Percentiles rank a stretch among this genome's conserved stretches.
Conservation (phyloP, 2,329 filamentous ascomycete genomes). For the Cercospora zeina region DNA sequence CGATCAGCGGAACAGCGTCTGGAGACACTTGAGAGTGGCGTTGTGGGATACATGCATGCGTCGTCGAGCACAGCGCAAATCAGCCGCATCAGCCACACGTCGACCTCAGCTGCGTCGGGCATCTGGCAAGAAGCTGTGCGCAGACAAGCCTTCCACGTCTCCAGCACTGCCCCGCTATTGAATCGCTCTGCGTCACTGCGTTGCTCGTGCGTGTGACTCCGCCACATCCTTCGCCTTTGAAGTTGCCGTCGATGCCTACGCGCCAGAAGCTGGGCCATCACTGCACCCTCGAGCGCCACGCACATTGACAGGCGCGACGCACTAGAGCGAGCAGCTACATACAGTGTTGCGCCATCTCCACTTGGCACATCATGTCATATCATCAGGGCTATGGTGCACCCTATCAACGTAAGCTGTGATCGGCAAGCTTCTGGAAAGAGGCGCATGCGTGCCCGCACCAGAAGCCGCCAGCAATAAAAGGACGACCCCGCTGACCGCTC, state of each 20-base stretch:
- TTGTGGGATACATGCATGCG: background rate
- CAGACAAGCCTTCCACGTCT: conserved; percentile 6
- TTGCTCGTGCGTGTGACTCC: conserved; percentile 4
- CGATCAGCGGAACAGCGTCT: background rate
- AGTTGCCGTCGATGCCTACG: background rate
- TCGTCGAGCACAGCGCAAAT: background rate
- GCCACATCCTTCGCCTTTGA: conserved; percentile 11
- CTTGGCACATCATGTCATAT: conserved; percentile 15
- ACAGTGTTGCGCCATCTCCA: background rate
- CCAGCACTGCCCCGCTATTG: conserved; percentile 14
- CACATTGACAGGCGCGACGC: background rate
- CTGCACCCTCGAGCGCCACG: background rate
- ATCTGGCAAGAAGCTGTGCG: conserved; percentile 1
- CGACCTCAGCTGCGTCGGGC: background rate
- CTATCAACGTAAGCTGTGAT: conserved; percentile 26
- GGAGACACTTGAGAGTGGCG: background rate
- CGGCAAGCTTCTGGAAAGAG: background rate
- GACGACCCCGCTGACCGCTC: conserved; percentile 16
- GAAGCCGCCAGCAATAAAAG: conserved; percentile 15
- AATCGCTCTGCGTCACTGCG: conserved; percentile 3
- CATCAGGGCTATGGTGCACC: conserved; percentile 21
- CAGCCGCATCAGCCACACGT: conserved; percentile 8
- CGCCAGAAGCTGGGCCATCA: background rate
- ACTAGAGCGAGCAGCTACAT: background rate
- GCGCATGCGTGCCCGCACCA: conserved; percentile 15